Percentiles rank a stretch among this genome's conserved stretches.
Evolutionary conservation across 345 rosid species (phyloP).

Genomic region (Stellera chamaejasme): DNA sequence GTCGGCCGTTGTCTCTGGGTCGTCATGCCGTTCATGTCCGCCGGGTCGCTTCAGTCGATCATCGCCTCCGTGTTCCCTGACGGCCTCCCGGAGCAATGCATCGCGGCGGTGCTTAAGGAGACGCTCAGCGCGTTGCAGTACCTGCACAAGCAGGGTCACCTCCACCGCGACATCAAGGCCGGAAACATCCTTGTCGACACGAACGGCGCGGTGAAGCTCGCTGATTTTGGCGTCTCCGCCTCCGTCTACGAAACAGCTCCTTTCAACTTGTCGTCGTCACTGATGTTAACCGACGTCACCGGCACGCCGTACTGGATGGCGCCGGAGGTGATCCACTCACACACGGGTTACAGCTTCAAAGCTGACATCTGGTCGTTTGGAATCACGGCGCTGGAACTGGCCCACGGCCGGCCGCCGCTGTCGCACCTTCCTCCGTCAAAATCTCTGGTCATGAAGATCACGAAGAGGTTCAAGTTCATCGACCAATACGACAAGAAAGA

Average conservation of each 20-base stretch:
- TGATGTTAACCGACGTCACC: conserved; percentile 56
- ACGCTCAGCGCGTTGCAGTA: conserved; percentile 58
- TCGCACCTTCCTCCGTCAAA: conserved; percentile 76
- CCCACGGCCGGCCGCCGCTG: conserved; percentile 77
- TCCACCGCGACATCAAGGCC: conserved; percentile 73
- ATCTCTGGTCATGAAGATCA: conserved; percentile 73
- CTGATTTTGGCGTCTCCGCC: conserved; percentile 87
- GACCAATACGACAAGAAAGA: conserved; percentile 49
- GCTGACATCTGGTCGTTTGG: conserved; percentile 96
- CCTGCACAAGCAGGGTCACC: conserved; percentile 73
- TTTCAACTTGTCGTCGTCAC: conserved; percentile 26
- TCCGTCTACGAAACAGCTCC: conserved; percentile 51
- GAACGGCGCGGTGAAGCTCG: conserved; percentile 61
- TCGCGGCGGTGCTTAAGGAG: conserved; percentile 59
- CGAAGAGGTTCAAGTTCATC: conserved; percentile 58
- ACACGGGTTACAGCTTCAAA: conserved; percentile 74
- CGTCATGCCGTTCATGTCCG: conserved; percentile 93
- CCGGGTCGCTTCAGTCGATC: conserved; percentile 75
- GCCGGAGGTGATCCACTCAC: conserved; percentile 93
- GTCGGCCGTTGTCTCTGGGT: conserved; percentile 81
- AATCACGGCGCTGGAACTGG: conserved; percentile 81
- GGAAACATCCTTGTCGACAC: conserved; percentile 72
- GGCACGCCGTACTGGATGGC: conserved; percentile 99
- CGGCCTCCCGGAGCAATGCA: conserved; percentile 72
- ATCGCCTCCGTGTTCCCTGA: conserved; percentile 55